phyloP scores from a whole-genome alignment of 805 yeast genomes.

The Kodamaea laetipori region DNA sequence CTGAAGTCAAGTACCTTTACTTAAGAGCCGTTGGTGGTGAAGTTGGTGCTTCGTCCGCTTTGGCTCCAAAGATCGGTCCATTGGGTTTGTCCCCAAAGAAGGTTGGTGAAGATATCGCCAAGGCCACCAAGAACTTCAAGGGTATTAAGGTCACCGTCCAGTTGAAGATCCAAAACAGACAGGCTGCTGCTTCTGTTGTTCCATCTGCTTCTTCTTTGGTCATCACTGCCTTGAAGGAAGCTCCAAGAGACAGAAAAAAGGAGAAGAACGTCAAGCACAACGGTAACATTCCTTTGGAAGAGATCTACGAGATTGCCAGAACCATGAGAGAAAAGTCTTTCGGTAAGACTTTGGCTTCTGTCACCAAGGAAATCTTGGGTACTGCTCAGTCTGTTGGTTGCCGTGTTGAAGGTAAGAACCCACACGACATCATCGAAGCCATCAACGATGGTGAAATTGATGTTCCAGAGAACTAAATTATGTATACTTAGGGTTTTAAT shows the following conservation, averaged over 20 bases:
- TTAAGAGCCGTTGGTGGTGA: constrained; percentile 99
- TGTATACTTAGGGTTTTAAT: constrained; percentile 41
- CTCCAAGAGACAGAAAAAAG: constrained; percentile 99
- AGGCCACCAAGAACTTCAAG: constrained; percentile 98
- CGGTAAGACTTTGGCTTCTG: constrained; percentile 96
- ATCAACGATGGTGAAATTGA: constrained; percentile 98
- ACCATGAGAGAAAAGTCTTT: constrained; percentile 96
- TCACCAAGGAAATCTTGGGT: constrained; percentile 98
- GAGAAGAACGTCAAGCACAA: constrained; percentile 99
- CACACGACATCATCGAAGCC: constrained; percentile 98
- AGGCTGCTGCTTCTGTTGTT: constrained; percentile 97
- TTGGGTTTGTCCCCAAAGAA: constrained; percentile 99
- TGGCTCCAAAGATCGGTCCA: constrained; percentile 99
- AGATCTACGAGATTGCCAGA: constrained; percentile 96
- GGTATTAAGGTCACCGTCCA: constrained; percentile 99
- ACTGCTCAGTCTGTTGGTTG: constrained; percentile 99
- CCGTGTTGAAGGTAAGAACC: constrained; percentile 99
- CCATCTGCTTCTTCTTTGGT: constrained; percentile 99
- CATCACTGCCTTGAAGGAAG: constrained; percentile 98
- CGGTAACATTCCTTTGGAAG: constrained; percentile 97
- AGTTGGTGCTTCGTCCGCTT: constrained; percentile 99
- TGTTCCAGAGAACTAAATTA: constrained; percentile 73
- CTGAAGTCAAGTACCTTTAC: constrained; percentile 97
- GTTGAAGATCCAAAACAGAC: constrained; percentile 99
- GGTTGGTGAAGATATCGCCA: constrained; percentile 99